phyloP scores from a whole-genome alignment of 2,329 filamentous ascomycete genomes.

The Aspergillus aculeatus region DNA sequence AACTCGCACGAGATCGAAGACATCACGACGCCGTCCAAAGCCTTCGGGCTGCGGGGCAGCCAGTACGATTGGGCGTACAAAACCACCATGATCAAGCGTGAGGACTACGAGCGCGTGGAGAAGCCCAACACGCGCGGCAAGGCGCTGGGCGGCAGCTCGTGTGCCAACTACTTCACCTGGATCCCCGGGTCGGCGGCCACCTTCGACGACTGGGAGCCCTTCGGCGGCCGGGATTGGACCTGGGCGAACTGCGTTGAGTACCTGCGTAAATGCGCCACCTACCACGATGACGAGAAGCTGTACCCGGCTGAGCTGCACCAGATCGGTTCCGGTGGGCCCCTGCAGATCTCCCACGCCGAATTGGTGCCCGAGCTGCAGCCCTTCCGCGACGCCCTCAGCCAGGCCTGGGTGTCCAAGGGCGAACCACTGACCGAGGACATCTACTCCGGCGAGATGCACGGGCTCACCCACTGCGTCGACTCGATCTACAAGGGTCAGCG shows the following conservation, averaged over 20 bases:
- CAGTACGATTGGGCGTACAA: constrained; percentile 63
- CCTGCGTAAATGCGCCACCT: constrained; percentile 57
- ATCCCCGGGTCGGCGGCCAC: constrained; percentile 58
- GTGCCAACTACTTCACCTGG: constrained; percentile 65
- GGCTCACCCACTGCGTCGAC: constrained; percentile 55
- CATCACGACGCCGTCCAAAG: constrained; percentile 58
- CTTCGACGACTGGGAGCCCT: constrained; percentile 53
- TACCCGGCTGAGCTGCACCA: constrained; percentile 51
- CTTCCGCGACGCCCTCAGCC: constrained; percentile 47
- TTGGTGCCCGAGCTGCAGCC: constrained; percentile 53
- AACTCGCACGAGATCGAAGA: constrained; percentile 51
- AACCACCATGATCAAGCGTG: constrained; percentile 58
- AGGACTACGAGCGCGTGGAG: constrained; percentile 59
- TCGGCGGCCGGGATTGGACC: constrained; percentile 53
- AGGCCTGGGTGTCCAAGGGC: constrained; percentile 57
- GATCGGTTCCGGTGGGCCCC: constrained; percentile 53
- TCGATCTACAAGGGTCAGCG: constrained; percentile 59
- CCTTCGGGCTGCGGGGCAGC: constrained; percentile 57
- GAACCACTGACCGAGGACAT: constrained; percentile 54
- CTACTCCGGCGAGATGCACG: constrained; percentile 55
- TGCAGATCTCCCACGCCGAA: constrained; percentile 56
- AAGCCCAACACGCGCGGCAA: constrained; percentile 64
- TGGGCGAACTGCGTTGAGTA: constrained; percentile 55
- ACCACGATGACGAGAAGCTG: constrained; percentile 54
- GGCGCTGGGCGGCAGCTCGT: constrained; percentile 58